Percentiles rank a stretch among this genome's conserved stretches.
Conservation (phyloP, 805 yeast species). For the Candida cerambycidarum region DNA sequence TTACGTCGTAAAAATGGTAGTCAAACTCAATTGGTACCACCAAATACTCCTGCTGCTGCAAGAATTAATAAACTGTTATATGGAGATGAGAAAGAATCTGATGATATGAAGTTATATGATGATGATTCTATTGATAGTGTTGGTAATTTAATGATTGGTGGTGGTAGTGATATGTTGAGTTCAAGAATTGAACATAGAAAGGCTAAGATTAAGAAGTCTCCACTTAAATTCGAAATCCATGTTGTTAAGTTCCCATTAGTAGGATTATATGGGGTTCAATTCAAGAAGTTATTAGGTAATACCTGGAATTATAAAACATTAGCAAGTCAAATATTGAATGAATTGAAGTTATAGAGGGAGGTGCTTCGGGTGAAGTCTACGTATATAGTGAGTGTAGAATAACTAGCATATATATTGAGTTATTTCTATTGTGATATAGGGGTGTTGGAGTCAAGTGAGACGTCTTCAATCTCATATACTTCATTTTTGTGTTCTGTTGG, state of each 20-base stretch:
- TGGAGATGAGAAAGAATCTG: conserved; percentile 31
- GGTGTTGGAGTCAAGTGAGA: too few relatives aligned
- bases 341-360: conserved; percentile 46
- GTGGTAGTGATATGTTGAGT: conserved; percentile 62
- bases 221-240: conserved; percentile 85
- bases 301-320: conserved; percentile 93
- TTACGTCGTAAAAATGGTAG: conserved; percentile 51
- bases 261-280: conserved; percentile 90
- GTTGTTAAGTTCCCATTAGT: conserved; percentile 90
- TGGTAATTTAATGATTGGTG: conserved; percentile 48
- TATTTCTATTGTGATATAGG: too few relatives aligned
- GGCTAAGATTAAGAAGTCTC: conserved; percentile 35
- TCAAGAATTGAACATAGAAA: conserved; percentile 54
- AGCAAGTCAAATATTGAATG: conserved; percentile 79
- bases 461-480: neutral
- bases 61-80: conserved; percentile 30
- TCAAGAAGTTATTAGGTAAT: conserved; percentile 89
- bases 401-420: too few relatives aligned
- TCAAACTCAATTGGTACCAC: conserved; percentile 39
- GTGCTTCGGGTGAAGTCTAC: too few relatives aligned
- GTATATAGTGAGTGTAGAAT: too few relatives aligned
- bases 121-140: conserved; percentile 64
- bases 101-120: conserved; percentile 30
- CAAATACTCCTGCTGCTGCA: conserved; percentile 57
- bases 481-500: neutral